Percentiles rank a stretch among this genome's conserved stretches.
Conservation (phyloP, 2,329 filamentous ascomycete species). For the Xylariales sp. region DNA sequence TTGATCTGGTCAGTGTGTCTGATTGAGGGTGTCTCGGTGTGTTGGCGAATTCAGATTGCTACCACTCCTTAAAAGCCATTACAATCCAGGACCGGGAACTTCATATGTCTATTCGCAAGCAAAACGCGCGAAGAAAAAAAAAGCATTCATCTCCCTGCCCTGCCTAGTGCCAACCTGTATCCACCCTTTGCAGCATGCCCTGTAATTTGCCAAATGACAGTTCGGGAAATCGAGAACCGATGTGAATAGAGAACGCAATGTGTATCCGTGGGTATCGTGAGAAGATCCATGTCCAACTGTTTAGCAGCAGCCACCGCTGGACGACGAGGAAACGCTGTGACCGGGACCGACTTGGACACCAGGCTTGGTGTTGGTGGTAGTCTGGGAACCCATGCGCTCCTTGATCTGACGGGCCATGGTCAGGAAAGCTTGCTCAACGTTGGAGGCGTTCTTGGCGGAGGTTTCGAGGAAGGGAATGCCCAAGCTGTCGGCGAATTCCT, state of each 20-base stretch:
- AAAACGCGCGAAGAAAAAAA: constrained; percentile 5
- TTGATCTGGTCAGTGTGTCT: not conserved
- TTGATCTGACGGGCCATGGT: constrained; percentile 99
- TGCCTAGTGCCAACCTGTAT: not conserved
- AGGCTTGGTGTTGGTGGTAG: constrained; percentile 95
- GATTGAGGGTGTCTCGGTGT: not conserved
- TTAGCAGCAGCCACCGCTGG: constrained; percentile 89
- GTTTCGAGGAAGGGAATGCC: constrained; percentile 99
- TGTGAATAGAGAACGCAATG: not conserved
- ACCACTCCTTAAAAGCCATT: not conserved
- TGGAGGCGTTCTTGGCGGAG: constrained; percentile 98
- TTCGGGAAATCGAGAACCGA: not conserved
- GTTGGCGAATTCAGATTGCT: not conserved
- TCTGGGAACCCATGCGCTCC: constrained; percentile 97
- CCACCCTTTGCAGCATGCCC: not conserved
- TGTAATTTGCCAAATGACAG: not conserved
- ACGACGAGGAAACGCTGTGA: constrained; percentile 85
- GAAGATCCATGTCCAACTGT: constrained; percentile 20
- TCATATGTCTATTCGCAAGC: not conserved
- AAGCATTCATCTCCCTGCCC: not conserved
- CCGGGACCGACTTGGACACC: constrained; percentile 94
- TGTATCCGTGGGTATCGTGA: constrained; percentile 11
- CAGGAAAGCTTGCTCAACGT: constrained; percentile 99
- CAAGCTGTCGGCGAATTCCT: constrained; percentile 99
- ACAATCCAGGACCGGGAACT: not conserved